Conservation (phyloP, 345 rosid species). For the Adansonia digitata region DNA sequence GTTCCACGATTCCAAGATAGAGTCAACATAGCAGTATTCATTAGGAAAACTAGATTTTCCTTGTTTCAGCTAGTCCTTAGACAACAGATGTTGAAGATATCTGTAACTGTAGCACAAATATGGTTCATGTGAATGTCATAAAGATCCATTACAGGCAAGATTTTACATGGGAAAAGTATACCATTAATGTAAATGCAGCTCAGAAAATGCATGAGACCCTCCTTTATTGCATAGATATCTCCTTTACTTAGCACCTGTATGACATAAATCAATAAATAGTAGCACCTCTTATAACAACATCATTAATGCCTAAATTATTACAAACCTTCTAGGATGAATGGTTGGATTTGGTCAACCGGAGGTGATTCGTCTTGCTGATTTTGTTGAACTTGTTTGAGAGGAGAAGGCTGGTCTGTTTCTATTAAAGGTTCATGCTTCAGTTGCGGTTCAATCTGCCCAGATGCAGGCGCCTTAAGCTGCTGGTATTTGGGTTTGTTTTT, state of each 20-base stretch:
- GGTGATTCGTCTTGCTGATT: conserved; percentile 31
- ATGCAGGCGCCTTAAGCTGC: conserved; percentile 50
- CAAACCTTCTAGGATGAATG: conserved; percentile 97
- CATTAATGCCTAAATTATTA: conserved; percentile 39
- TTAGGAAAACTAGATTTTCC: neutral
- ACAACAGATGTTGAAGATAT: neutral
- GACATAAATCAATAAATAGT: conserved; percentile 43
- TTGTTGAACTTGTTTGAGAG: conserved; percentile 33
- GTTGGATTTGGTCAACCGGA: conserved; percentile 46
- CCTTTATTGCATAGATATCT: conserved; percentile 43
- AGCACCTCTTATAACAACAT: conserved; percentile 22
- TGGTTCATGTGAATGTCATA: neutral
- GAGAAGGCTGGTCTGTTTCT: conserved; percentile 27
- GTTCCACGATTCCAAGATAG: too few species aligned
- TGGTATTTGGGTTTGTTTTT: conserved; percentile 85
- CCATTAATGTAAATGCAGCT: conserved; percentile 12
- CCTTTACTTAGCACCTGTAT: conserved; percentile 71
- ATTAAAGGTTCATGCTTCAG: conserved; percentile 37
- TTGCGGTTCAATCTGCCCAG: conserved; percentile 28
- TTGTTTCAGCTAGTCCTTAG: neutral
- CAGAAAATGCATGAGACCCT: conserved; percentile 24
- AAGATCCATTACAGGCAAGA: conserved; percentile 1
- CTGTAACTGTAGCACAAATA: neutral
- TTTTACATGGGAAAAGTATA: conserved; percentile 3
- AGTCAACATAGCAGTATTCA: neutral